Conservation (phyloP, 768 basidiomycete genomes). For the Leccinum disarticulatum region DNA sequence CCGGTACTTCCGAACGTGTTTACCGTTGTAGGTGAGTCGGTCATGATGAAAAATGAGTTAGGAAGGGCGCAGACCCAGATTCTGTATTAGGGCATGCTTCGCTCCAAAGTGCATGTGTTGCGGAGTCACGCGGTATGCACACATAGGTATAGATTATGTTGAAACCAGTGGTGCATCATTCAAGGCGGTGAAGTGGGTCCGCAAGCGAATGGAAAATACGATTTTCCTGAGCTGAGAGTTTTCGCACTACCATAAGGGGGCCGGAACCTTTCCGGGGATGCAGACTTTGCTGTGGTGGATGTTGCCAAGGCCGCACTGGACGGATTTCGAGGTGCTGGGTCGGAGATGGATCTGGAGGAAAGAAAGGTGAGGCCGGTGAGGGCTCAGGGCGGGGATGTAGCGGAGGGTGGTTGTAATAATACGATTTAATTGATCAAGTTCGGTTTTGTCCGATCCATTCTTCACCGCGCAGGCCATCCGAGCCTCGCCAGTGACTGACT, state of each 20-base stretch:
- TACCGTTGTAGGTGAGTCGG: conserved; percentile 1
- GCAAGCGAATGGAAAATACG: conserved; percentile 37
- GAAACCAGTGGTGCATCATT: conserved; percentile 6
- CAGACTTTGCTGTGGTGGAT: background rate
- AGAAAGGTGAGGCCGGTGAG: background rate
- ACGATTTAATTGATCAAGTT: conserved; percentile 5
- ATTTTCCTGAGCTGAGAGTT: conserved; percentile 45
- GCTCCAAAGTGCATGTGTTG: background rate
- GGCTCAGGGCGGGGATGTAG: conserved; percentile 20
- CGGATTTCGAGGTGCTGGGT: conserved; percentile 2
- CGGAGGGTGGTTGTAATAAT: conserved; percentile 12
- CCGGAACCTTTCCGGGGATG: background rate
- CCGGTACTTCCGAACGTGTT: conserved; percentile 32
- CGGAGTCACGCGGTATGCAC: conserved; percentile 7
- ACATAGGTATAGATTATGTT: background rate
- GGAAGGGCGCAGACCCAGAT: background rate
- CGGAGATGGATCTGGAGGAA: background rate
- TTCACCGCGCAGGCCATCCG: conserved; percentile 30
- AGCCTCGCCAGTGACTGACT: conserved; percentile 18
- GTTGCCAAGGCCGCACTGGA: background rate
- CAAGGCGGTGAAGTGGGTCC: conserved; percentile 35
- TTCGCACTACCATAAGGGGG: conserved; percentile 30
- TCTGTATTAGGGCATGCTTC: conserved; percentile 4
- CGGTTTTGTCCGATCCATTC: conserved; percentile 36
- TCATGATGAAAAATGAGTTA: background rate